Base-by-base conservation (phyloP, 2,329 filamentous ascomycete genomes). In the Zymoseptoria brevis region DNA sequence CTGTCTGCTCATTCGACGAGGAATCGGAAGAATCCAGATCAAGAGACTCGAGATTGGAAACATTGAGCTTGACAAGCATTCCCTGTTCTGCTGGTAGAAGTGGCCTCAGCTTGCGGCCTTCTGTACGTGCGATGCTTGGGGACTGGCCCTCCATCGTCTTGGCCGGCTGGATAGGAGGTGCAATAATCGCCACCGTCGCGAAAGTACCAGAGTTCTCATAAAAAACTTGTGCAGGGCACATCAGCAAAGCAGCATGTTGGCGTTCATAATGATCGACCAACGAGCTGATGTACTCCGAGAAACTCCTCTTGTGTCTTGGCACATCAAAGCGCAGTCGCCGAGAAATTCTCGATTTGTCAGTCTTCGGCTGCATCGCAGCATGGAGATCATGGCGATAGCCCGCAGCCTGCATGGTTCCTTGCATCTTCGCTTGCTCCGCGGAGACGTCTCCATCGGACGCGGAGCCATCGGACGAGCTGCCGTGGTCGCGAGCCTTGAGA, bases 341-440 rank as follows among this genome's bases (percentile, higher is more conserved):
- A 1, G 35, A 13, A 45, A 45, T 45, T 45, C 35, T 13, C 13
- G 35, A 16, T 7, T 45, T 45, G 5, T 45, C 35, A 11, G 35
- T 45, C 35, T 45, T 54, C 8, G 56, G 56, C 35, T 49, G 35
- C 22, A 49, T 55, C 8, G 59, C 56, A 56, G 56, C 57, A 21
- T 30, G 50, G 1, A 65, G 61, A 22, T 66, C 62, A 52, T 67
- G 63, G 35, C 60, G 48, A 49, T 68, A 68, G 29, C 60, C 59
- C n/a, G 62, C 61, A 35, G 66, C 29, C 21, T 67, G 66, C 21
- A 67, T 64, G 35, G 61, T 55, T 51, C 60, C 61, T 48, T 65
- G 60, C 19, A 52, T 26, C 48, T 53, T 29, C 21, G 35, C 35
- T 49, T 59, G 57, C 16, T 26, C 54, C 2, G 51, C 55, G 35